Evolutionary conservation across 371 early-diverging fungal species (phyloP), one percentile per base, ranked within the genome.

Genomic region (Gilbertella persicaria): DNA sequence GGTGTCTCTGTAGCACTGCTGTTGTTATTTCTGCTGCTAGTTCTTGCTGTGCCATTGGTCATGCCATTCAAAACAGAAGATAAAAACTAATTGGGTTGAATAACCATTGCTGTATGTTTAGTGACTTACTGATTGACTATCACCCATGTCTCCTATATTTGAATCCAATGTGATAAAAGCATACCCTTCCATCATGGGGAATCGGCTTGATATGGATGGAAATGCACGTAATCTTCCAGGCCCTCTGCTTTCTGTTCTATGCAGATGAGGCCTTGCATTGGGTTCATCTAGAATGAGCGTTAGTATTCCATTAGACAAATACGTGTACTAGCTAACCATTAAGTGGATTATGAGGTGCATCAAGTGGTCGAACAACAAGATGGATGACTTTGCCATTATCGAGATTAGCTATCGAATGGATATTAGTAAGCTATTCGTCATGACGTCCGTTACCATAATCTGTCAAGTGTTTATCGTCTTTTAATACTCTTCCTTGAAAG

Each of bases 371-470:
- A 19, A 82, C 72, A n/a, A 84, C 84, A 33, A 84, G 71, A 57
- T 84, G 84, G 39, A 84, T 62, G 12, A 82, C 80, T 46, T 82
- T 79, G 29, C 84, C 84, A 51, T 80, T 71, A 46, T 80, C 76
- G 33, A 84, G 67, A 49, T 80, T 81, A 45, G 73, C 71, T 69
- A 59, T 1, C 9, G 8, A 41, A 49, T 29, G 20, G 14, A 25
- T 17, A 17, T 20, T 30, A 6, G 0, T 5, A 6, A 36, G 13
- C 14, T 26, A 36, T 10, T 10, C 29, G 14, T 40, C 19, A 2
- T 16, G 28, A 7, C 5, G 5, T 9, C 4, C 7, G 26, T 53
- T 78, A 84, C 84, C 79, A 62, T 84, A 84, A 35, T 84, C 82
- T 2, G 70, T 54, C 47, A 84, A 48, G 13, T 56, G 48, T 35